phyloP scores from a whole-genome alignment of 257 asterid species.

The Primulina huaijiensis region DNA sequence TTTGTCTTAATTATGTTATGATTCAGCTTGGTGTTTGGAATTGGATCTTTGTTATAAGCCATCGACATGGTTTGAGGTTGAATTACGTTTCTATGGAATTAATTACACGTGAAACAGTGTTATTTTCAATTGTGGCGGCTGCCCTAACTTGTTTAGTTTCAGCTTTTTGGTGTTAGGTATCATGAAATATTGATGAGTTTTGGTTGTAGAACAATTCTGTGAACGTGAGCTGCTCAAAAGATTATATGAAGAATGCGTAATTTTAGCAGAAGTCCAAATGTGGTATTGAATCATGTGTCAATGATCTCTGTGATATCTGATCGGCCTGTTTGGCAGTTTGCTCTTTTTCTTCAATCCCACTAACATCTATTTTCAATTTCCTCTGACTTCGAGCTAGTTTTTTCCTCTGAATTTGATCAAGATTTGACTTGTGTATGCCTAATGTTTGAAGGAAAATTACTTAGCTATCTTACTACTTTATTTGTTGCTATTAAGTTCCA shows the following conservation, averaged over 20 bases:
- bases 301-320: not conserved
- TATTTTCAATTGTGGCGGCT: not conserved
- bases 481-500: not conserved
- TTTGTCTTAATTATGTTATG: not conserved
- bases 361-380: not conserved
- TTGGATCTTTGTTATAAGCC: not conserved
- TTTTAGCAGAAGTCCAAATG: not conserved
- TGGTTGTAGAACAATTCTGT: not conserved
- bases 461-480: not conserved
- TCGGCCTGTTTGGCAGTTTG: not conserved
- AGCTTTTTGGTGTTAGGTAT: not conserved
- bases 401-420: not conserved
- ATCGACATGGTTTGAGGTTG: not conserved
- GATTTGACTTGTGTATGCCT: not conserved
- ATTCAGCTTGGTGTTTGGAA: not conserved
- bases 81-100: no score
- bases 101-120: not conserved
- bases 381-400: not conserved
- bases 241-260: not conserved
- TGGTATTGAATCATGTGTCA: not conserved
- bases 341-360: not conserved
- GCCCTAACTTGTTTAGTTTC: slow-evolving; percentile 13
- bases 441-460: not conserved
- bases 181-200: not conserved
- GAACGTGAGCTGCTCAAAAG: not conserved